Conservation (phyloP, 1,284 basidiomycete species). For the Thecaphora frezii region DNA sequence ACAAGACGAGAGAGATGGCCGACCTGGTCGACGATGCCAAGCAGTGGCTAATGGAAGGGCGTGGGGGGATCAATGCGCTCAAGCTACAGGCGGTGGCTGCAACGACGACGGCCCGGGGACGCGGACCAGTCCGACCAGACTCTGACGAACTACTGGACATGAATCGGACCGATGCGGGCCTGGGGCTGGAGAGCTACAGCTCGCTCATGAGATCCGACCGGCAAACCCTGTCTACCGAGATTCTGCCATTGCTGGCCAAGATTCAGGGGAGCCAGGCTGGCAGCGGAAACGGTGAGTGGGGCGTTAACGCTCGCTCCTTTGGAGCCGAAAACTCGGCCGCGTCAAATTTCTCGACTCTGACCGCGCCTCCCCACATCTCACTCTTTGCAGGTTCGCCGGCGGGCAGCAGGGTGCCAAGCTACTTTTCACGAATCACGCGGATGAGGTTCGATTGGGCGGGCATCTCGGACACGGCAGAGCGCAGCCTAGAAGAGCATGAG, state of each 20-base stretch:
- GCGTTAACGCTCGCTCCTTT: too few species aligned
- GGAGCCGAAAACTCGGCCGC: too few species aligned
- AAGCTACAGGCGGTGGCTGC: background rate
- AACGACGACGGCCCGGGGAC: background rate
- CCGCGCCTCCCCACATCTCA: background rate
- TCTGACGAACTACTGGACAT: background rate
- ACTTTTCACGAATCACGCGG: constrained; percentile 8
- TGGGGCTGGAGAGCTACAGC: constrained; percentile 8
- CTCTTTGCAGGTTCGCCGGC: background rate
- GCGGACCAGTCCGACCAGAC: background rate
- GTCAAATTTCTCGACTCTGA: too few species aligned
- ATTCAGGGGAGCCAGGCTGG: constrained; percentile 4
- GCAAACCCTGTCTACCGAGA: constrained; percentile 20
- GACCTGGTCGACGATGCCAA: constrained; percentile 55
- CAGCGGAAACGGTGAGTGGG: background rate
- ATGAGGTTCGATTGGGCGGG: constrained; percentile 33
- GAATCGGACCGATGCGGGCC: constrained; percentile 13
- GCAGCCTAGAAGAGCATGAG: constrained; percentile 23
- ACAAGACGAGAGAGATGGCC: constrained; percentile 55
- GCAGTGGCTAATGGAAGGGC: background rate
- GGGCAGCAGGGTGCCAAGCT: constrained; percentile 3
- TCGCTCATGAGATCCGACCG: constrained; percentile 8
- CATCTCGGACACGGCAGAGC: constrained; percentile 17
- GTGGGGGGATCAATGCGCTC: constrained; percentile 4
- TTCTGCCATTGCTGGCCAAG: constrained; percentile 29